Evolutionary conservation across 306 rosid genomes (phyloP), one percentile per base, ranked within the genome.

Genomic region (Corylus americana): DNA sequence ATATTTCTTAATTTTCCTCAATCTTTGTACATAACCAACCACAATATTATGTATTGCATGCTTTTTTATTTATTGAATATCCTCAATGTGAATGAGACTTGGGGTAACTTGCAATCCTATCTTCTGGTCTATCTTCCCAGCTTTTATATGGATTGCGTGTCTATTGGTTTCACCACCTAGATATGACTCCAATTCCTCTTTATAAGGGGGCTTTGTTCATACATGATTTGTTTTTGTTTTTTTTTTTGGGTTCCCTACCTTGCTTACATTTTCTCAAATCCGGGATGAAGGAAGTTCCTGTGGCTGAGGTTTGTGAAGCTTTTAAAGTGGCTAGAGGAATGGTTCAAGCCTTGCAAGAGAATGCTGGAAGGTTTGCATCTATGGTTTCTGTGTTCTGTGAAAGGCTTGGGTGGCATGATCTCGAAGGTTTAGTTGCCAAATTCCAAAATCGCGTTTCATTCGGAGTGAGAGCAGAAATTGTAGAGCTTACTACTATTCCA

Each of bases 311-410:
- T 55, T 91, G 97, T 84, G 98, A 89, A 79, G 87, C 97, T 71
- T 95, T 89, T 86, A 92, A 88, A 84, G 98, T 95, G 84, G 98
- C 96, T 69, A 89, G 98, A 83, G 98, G 98, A 80, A 93, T 90
- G 98, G 98, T 95, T 54, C 97, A 95, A 88, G 91, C 93, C 74
- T 88, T 95, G 84, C 98, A 93, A 88, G 98, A 95, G 87, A 95
- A 88, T 86, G 97, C 97, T 54, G 98, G 98, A 80, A 93, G 98
- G 89, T 93, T 95, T 88, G 98, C 98, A 73, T 91, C 98, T 27
- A 95, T 93, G 25, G 97, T 95, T 76, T 78, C 98, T 71, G 90
- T 89, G 79, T 95, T 95, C 74, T 95, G 98, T 81, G 98, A 93
- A 83, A 91, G 98, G 89, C 96, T 93, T 82, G 98, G 97, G 35